Conservation (phyloP, 1,284 basidiomycete species). For the Ustilago trichophora region DNA sequence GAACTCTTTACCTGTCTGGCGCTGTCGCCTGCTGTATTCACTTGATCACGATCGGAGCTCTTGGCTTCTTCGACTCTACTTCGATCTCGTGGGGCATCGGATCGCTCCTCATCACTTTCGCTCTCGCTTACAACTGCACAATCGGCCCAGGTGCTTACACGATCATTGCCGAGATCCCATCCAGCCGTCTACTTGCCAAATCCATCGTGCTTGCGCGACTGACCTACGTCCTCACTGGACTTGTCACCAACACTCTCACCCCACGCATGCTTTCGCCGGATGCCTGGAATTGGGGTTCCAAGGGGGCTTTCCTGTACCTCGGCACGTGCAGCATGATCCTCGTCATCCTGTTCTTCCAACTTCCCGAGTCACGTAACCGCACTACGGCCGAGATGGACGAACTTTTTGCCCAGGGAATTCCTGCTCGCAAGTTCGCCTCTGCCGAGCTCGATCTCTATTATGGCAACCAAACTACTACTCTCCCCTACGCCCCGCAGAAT, state of each 20-base stretch:
- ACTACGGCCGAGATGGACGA: conserved; percentile 57
- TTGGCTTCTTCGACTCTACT: conserved; percentile 39
- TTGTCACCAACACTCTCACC: conserved; percentile 68
- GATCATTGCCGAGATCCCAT: conserved; percentile 69
- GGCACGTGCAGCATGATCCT: conserved; percentile 58
- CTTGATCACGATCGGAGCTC: conserved; percentile 70
- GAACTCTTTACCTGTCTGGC: conserved; percentile 69
- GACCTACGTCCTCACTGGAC: conserved; percentile 65
- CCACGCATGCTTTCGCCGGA: conserved; percentile 68
- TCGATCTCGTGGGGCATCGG: conserved; percentile 66
- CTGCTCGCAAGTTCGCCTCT: conserved; percentile 64
- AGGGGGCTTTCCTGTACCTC: conserved; percentile 68
- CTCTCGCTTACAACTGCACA: conserved; percentile 66
- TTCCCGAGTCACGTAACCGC: conserved; percentile 55
- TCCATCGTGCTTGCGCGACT: conserved; percentile 70
- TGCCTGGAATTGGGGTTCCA: conserved; percentile 68
- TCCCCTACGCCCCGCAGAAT: too few species aligned
- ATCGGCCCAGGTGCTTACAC: conserved; percentile 68
- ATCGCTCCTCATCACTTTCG: conserved; percentile 68
- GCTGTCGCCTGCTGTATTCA: conserved; percentile 66
- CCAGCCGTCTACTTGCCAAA: conserved; percentile 70
- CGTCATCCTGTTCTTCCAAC: conserved; percentile 50
- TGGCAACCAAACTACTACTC: too few species aligned
- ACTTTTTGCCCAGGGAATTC: conserved; percentile 54
- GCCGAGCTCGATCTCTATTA: background rate